Conservation (phyloP, 2,329 filamentous ascomycete species). For the Ophiognomonia clavigignenti-juglandacearum region DNA sequence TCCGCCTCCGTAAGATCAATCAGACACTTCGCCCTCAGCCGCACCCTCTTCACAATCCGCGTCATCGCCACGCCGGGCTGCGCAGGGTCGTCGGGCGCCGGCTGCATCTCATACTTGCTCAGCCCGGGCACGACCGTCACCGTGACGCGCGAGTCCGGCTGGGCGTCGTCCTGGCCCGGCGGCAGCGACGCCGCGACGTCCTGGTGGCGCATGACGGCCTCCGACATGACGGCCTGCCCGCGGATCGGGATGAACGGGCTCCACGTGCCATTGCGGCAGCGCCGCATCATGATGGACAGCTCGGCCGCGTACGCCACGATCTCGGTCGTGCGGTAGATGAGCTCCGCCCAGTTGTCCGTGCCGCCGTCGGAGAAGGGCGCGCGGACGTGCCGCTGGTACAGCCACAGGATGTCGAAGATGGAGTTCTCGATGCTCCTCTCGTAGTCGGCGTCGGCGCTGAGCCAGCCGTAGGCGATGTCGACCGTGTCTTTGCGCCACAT, state of each 20-base stretch:
- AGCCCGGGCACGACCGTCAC: slow-evolving; percentile 1
- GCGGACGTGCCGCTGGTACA: neutral
- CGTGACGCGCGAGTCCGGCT: neutral
- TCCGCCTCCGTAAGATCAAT: neutral
- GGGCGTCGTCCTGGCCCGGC: neutral
- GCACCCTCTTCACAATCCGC: neutral
- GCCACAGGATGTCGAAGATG: neutral
- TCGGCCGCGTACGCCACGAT: neutral
- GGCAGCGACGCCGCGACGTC: neutral
- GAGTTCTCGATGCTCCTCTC: neutral
- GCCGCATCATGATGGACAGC: slow-evolving; percentile 4
- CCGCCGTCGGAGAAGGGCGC: neutral
- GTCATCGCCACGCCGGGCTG: neutral
- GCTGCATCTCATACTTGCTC: neutral
- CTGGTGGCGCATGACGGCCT: neutral
- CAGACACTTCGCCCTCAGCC: slow-evolving; percentile 2
- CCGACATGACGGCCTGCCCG: neutral
- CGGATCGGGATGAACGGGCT: slow-evolving; percentile 1
- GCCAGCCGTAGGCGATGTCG: neutral
- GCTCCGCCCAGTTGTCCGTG: neutral
- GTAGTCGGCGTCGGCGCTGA: neutral
- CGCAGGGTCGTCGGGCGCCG: neutral
- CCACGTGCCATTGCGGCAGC: slow-evolving; percentile 1
- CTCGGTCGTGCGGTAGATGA: neutral
- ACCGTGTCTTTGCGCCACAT: slow-evolving; percentile 3